A percentile compares a stretch with the other conserved stretches of the same genome.
phyloP scores from a whole-genome alignment of 305 asterid genomes.

The Solanum hybrid region DNA sequence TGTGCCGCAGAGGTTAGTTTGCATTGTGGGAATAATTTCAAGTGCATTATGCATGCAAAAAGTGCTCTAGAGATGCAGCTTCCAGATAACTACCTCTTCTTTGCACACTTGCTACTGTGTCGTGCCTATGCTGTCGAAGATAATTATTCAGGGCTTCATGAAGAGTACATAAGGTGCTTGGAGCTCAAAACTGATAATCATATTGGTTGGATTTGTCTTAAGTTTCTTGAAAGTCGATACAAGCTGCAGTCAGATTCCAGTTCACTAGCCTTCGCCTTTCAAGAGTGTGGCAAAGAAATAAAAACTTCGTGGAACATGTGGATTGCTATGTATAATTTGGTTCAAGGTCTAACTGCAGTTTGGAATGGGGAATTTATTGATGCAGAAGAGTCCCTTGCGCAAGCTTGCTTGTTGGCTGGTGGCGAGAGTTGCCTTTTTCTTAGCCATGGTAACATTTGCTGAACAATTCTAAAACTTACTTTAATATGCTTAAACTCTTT shows the following conservation, averaged over 20 bases:
- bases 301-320: constrained; percentile 57
- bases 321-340: constrained; percentile 61
- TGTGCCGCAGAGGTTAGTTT: constrained; percentile 81
- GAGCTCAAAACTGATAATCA: constrained; percentile 63
- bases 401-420: constrained; percentile 63
- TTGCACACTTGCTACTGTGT: constrained; percentile 76
- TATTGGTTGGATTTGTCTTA: constrained; percentile 82
- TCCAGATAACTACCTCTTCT: constrained; percentile 49
- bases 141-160: constrained; percentile 34
- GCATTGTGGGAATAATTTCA: constrained; percentile 51
- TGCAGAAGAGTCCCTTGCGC: constrained; percentile 63
- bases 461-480: neutral
- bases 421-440: constrained; percentile 58
- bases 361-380: constrained; percentile 46
- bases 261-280: constrained; percentile 37
- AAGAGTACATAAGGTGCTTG: constrained; percentile 64
- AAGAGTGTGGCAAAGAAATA: constrained; percentile 62
- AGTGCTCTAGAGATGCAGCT: constrained; percentile 46
- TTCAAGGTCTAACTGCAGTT: constrained; percentile 75
- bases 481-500: neutral
- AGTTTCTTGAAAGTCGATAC: constrained; percentile 58
- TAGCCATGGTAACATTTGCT: constrained; percentile 62
- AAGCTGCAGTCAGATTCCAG: constrained; percentile 44
- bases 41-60: constrained; percentile 52
- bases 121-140: constrained; percentile 68